phyloP scores from a whole-genome alignment of 2,329 filamentous ascomycete species.

The Verticillium longisporum region DNA sequence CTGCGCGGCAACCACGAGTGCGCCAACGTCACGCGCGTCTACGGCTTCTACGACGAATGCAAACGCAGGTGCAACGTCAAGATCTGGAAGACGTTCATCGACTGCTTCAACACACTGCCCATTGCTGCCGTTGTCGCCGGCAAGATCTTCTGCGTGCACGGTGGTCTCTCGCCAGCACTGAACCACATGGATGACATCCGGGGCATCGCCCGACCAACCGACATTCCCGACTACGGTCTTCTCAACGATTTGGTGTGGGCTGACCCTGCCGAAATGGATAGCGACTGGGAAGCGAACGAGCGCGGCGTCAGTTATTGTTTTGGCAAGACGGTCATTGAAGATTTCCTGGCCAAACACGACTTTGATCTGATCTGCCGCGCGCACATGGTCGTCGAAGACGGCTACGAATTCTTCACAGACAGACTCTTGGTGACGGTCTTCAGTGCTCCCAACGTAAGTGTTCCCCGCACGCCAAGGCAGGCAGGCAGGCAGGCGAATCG shows the following conservation, averaged over 20 bases:
- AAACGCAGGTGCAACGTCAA: conserved; percentile 95
- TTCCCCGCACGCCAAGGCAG: neutral
- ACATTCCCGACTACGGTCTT: conserved; percentile 93
- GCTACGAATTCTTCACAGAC: conserved; percentile 98
- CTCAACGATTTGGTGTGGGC: conserved; percentile 96
- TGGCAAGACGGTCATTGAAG: conserved; percentile 94
- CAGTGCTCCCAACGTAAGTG: conserved; percentile 87
- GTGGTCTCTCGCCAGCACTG: conserved; percentile 84
- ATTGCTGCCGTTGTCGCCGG: conserved; percentile 95
- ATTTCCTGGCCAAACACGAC: conserved; percentile 89
- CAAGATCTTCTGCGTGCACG: conserved; percentile 97
- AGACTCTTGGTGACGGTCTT: conserved; percentile 94
- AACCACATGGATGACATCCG: conserved; percentile 98
- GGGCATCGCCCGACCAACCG: conserved; percentile 89
- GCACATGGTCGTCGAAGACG: conserved; percentile 99
- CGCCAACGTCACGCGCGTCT: conserved; percentile 90
- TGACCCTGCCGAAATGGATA: conserved; percentile 95
- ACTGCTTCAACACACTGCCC: conserved; percentile 91
- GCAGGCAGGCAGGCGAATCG: neutral
- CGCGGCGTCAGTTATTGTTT: conserved; percentile 97
- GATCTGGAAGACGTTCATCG: conserved; percentile 96
- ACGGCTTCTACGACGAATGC: conserved; percentile 98
- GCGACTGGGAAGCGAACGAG: conserved; percentile 97
- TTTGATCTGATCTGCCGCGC: conserved; percentile 96
- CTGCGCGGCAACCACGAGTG: conserved; percentile 94